Percentiles rank a stretch among this genome's conserved stretches.
Conservation (phyloP, 495 filamentous ascomycete species). For the Penicillium coffeae region DNA sequence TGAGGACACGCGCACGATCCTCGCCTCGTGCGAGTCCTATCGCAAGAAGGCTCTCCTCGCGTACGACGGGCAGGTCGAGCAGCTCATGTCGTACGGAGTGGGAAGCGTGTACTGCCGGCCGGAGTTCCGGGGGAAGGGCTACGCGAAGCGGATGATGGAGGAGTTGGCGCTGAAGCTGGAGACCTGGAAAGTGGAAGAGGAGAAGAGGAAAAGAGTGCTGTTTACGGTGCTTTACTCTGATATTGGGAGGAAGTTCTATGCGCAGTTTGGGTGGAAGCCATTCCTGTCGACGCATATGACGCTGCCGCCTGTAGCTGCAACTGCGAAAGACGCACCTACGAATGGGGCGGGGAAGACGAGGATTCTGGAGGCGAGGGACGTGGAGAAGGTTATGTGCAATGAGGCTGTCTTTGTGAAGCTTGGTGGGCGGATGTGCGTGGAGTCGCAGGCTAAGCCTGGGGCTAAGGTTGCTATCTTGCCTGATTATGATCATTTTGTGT, state of each 20-base stretch:
- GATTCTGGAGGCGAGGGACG: slow-evolving; percentile 24
- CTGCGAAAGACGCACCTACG: slow-evolving; percentile 10
- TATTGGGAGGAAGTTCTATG: slow-evolving; percentile 92
- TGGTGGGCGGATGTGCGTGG: slow-evolving; percentile 28
- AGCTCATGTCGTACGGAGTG: slow-evolving; percentile 73
- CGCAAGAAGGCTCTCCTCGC: slow-evolving; percentile 67
- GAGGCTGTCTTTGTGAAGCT: slow-evolving; percentile 28
- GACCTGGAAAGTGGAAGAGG: slow-evolving; percentile 47
- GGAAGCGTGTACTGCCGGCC: slow-evolving; percentile 82
- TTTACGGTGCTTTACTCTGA: slow-evolving; percentile 87
- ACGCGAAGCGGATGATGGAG: slow-evolving; percentile 68
- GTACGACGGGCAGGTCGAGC: slow-evolving; percentile 46
- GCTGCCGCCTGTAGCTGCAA: slow-evolving; percentile 46
- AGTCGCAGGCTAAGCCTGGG: slow-evolving; percentile 28
- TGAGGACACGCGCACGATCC: slow-evolving; percentile 54
- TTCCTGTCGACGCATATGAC: slow-evolving; percentile 68
- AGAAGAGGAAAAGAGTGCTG: slow-evolving; percentile 33
- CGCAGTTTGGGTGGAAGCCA: slow-evolving; percentile 73
- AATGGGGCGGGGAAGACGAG: slow-evolving; percentile 20
- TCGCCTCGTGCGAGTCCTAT: slow-evolving; percentile 80
- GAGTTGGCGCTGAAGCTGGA: slow-evolving; percentile 51
- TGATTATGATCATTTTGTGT: slow-evolving; percentile 66
- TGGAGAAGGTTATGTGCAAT: slow-evolving; percentile 35
- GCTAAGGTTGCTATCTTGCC: slow-evolving; percentile 65
- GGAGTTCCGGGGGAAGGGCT: slow-evolving; percentile 68